phyloP scores from a whole-genome alignment of 306 rosid species.

The Rubus parviflorus region DNA sequence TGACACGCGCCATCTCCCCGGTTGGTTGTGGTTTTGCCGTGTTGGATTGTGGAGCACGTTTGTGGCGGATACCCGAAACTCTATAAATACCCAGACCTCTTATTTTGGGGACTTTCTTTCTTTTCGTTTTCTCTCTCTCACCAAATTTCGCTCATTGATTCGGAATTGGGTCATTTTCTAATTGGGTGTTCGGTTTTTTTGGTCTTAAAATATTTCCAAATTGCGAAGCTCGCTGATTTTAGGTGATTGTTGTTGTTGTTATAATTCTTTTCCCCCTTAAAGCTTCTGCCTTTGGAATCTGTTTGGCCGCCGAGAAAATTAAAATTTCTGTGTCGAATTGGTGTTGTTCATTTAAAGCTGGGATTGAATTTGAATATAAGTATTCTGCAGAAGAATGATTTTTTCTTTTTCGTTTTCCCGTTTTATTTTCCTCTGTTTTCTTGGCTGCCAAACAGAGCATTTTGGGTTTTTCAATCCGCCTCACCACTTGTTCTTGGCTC shows the following conservation, averaged over 20 bases:
- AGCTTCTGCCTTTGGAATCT: slow-evolving; percentile 2
- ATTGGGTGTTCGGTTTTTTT: slow-evolving; percentile 17
- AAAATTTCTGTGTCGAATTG: not conserved
- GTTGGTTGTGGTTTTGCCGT: not conserved
- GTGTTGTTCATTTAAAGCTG: not conserved
- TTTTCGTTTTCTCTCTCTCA: slow-evolving; percentile 5
- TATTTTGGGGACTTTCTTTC: not conserved
- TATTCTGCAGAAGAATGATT: not conserved
- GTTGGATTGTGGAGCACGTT: slow-evolving; percentile 17
- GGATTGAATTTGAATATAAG: not conserved
- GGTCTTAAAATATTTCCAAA: not conserved
- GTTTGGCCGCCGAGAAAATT: slow-evolving; percentile 40
- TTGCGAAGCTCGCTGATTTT: slow-evolving; percentile 1
- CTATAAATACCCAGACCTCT: slow-evolving; percentile 48
- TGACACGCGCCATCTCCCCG: not conserved
- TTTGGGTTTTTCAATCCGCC: not conserved
- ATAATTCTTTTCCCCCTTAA: not conserved
- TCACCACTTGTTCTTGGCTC: not conserved
- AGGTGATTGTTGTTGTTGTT: slow-evolving; percentile 11
- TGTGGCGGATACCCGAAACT: slow-evolving; percentile 22
- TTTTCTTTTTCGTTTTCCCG: not conserved
- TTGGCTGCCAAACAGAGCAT: slow-evolving; percentile 27
- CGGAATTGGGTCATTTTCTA: not conserved
- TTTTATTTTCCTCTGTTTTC: slow-evolving; percentile 16
- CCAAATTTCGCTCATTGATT: slow-evolving; percentile 23